A percentile compares a stretch with the other conserved stretches of the same genome.
Evolutionary conservation across 768 basidiomycete genomes (phyloP).

Genomic region (Rhodosporidiobolus odoratus): DNA sequence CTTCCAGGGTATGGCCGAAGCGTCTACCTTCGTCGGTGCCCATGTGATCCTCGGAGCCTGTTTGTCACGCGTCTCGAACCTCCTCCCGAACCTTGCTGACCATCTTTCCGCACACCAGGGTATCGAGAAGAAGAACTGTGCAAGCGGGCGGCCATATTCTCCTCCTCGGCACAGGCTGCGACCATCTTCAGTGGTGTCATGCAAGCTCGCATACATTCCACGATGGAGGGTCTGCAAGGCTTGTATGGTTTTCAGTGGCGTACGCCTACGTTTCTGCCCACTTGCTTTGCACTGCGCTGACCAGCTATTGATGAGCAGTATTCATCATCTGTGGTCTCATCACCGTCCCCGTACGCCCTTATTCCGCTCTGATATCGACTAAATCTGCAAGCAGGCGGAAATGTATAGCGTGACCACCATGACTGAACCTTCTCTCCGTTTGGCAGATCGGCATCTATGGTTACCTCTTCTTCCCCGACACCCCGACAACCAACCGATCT

Average conservation of each 20-base stretch:
- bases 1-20: conserved; percentile 66
- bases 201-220: conserved; percentile 61
- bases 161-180: conserved; percentile 59
- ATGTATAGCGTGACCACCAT: no score
- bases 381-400: no score
- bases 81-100: no score
- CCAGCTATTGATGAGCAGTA: no score
- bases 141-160: conserved; percentile 67
- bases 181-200: conserved; percentile 56
- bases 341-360: conserved; percentile 47
- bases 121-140: conserved; percentile 59
- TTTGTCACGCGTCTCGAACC: neutral
- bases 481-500: conserved; percentile 64
- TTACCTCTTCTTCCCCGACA: conserved; percentile 61
- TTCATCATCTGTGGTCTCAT: conserved; percentile 69
- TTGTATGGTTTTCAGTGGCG: conserved; percentile 28
- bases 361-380: conserved; percentile 62
- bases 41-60: conserved; percentile 69
- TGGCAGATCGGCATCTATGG: conserved; percentile 21
- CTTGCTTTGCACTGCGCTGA: no score
- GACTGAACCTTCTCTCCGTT: neutral
- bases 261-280: no score
- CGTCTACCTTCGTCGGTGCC: conserved; percentile 70
- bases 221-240: conserved; percentile 25
- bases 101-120: neutral